Conservation (phyloP, 495 filamentous ascomycete species). For the Penicillium subrubescens region DNA sequence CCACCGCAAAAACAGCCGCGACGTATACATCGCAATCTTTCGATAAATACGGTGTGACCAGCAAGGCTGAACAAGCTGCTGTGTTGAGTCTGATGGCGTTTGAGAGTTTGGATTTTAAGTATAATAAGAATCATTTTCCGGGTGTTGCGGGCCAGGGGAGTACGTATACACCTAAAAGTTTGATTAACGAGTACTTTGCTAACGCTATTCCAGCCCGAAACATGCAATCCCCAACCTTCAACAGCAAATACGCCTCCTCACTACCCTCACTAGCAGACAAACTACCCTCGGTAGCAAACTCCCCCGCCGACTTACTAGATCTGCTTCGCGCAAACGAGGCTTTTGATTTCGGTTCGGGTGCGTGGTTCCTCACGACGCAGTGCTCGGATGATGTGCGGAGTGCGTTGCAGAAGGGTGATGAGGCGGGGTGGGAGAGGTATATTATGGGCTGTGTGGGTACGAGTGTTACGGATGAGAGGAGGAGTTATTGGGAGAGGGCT, state of each 20-base stretch:
- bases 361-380: constrained; percentile 73
- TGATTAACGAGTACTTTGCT: too few relatives aligned
- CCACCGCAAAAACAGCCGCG: constrained; percentile 63
- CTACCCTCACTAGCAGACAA: constrained; percentile 50
- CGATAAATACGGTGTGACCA: constrained; percentile 54
- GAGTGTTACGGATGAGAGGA: constrained; percentile 47
- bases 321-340: constrained; percentile 58
- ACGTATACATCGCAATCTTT: constrained; percentile 59
- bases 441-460: constrained; percentile 65
- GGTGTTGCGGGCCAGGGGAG: constrained; percentile 67
- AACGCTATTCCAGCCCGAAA: constrained; percentile 54
- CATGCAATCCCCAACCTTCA: constrained; percentile 68
- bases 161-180: constrained; percentile 11
- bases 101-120: constrained; percentile 69
- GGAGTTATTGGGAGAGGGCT: constrained; percentile 57
- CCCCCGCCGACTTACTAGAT: constrained; percentile 53
- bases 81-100: constrained; percentile 64
- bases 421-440: constrained; percentile 64
- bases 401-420: constrained; percentile 50
- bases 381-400: constrained; percentile 51
- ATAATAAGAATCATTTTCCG: constrained; percentile 66
- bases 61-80: constrained; percentile 61
- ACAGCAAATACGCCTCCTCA: constrained; percentile 63
- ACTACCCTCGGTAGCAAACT: constrained; percentile 36
- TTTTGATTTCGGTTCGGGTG: constrained; percentile 71